These are phyloP conservation scores for Saturnispora hagleri DNA, from an alignment of 805 yeast species.

Conservation along the genomic window DNA sequence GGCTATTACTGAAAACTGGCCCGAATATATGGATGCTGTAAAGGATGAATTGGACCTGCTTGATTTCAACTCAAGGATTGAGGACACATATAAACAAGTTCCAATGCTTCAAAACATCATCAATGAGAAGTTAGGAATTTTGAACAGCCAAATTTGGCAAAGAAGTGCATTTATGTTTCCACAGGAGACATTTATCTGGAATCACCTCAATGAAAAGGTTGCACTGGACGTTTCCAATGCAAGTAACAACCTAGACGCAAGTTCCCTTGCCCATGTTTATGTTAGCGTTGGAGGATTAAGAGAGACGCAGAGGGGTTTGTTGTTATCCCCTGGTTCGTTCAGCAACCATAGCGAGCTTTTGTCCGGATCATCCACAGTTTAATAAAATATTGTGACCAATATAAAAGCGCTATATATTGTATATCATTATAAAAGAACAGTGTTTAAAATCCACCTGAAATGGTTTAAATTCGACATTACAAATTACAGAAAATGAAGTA, in stretches of 20 bases:
- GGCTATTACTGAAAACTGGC: slow-evolving; percentile 51
- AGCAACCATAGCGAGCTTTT: neutral
- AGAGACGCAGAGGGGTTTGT: slow-evolving; percentile 56
- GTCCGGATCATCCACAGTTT: neutral
- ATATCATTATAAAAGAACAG: neutral
- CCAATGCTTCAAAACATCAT: slow-evolving; percentile 53
- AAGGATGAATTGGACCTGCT: slow-evolving; percentile 54
- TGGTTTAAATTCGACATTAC: no score
- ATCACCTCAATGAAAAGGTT: slow-evolving; percentile 42
- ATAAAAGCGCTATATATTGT: neutral
- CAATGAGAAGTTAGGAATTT: slow-evolving; percentile 29
- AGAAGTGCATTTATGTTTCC: slow-evolving; percentile 71
- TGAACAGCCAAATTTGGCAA: slow-evolving; percentile 40
- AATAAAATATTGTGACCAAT: neutral
- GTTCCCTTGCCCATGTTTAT: slow-evolving; percentile 44
- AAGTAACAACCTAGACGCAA: slow-evolving; percentile 41
- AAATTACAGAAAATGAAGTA: no score
- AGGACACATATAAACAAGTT: slow-evolving; percentile 45
- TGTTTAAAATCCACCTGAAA: no score
- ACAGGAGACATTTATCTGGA: slow-evolving; percentile 60
- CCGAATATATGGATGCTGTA: slow-evolving; percentile 50
- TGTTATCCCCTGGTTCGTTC: neutral
- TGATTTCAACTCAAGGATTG: slow-evolving; percentile 33
- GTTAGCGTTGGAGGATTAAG: slow-evolving; percentile 38
- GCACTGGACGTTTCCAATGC: slow-evolving; percentile 51